Evolutionary conservation across 164 flowering plant genomes (phyloP), one percentile per base, ranked within the genome.

Genomic region (Chloranthus sessilifolius): DNA sequence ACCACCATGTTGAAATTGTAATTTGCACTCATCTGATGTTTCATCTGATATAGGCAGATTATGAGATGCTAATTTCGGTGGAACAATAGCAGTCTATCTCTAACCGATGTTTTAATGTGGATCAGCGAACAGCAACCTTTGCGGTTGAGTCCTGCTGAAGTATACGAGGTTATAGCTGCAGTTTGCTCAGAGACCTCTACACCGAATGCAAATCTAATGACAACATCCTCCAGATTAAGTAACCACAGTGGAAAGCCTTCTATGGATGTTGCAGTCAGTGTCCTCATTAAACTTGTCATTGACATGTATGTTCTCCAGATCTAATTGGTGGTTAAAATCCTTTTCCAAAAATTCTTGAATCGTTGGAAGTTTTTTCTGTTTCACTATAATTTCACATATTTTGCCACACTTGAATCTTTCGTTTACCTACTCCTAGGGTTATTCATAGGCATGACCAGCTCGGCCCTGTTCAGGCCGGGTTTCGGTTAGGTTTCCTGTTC

Each of bases 41-140:
- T n/a, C n/a, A n/a, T n/a, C n/a, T n/a, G n/a, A n/a, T n/a, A n/a
- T n/a, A n/a, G n/a, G n/a, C n/a, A n/a, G n/a, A n/a, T n/a, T n/a
- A n/a, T n/a, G n/a, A n/a, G n/a, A n/a, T n/a, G n/a, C n/a, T n/a
- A n/a, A n/a, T n/a, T n/a, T n/a, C n/a, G n/a, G n/a, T n/a, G n/a
- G n/a, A n/a, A n/a, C n/a, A n/a, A n/a, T n/a, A n/a, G n/a, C n/a
- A n/a, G n/a, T 42, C 22, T 42, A 11, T 19, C 44, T 49, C 44
- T 43, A 12, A 42, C n/a, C 15, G 17, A 43, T 43, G 17, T 17
- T 36, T 47, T 28, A 27, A 10, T 68, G 16, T 72, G 54, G 7
- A 61, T 47, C 82, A 94, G 99, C 73, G 96, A 94, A 69, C 99
- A 94, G 58, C 97, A 87, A 59, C 97, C 97, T 45, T 69, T 94